Base-by-base conservation (phyloP, 169 alveolate genomes). In the Eimeria praecox region DNA sequence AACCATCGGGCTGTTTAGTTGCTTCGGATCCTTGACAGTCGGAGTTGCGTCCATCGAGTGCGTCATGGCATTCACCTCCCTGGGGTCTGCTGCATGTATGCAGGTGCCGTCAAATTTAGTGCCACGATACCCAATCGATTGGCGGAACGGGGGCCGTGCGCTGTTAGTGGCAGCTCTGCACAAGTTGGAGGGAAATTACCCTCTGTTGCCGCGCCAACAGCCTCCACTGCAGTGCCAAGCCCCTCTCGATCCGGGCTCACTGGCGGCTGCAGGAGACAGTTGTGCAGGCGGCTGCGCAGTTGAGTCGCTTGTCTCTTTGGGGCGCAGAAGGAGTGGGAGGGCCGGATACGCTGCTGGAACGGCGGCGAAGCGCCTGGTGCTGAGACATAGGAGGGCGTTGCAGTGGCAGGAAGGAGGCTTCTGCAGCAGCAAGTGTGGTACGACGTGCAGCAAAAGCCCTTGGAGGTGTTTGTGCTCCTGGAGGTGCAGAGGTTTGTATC, bases 101-200 rank as follows among this genome's bases (percentile, higher is more conserved):
- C 87, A 98, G 99, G 96, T 97, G 73, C 99, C 99, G 16, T 54
- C 98, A 5, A 97, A 98, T n/a, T 91, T 97, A 44, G 95, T 98
- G 27, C 98, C 99, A 14, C 93, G 98, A 20, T 98, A 95, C 77
- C 99, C 99, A 22, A 95, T 97, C 18, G 99, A 98, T 92, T 98
- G 99, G 99, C 73, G 99, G 16, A 98, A 98, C 89, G 99, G 98
- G 49, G 99, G 99, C 1, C 96, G 99, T 20, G 98, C 97, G 71
- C 89, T 98, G 91, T 88, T 98, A 69, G 96, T 98, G 33, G 97
- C 97, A 27, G 98, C 98, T 0, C 46, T 98, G 93, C 97, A 98
- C 52, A 96, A 96, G 95, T 91, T 98, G 49, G 99, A 98, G 71
- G 97, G 97, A n/a, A 93, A 96, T 40, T 86, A 96, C 64, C 82